Evolutionary conservation across 306 rosid species (phyloP).

Genomic region (cucumber (Cucumis sativus)): Cucumber_9930_V3 NC_026657.2:2018001-2018500

Average conservation of each 20-base stretch:
- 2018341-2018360: background rate
- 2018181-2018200: background rate
- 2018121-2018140: background rate
- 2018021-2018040: background rate
- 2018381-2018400: background rate
- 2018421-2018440: background rate
- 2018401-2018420: background rate
- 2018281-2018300: background rate
- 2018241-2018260: background rate
- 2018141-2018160: background rate
- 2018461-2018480: background rate
- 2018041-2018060: background rate
- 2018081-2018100: background rate
- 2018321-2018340: background rate
- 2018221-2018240: background rate
- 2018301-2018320: background rate
- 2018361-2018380: background rate
- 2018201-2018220: background rate
- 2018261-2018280: background rate
- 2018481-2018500: background rate
- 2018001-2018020: background rate
- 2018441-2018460: background rate
- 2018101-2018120: background rate
- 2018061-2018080: background rate
- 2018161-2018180: too few relatives aligned